Evolutionary conservation across 768 basidiomycete genomes (phyloP), one percentile per base, ranked within the genome.

Genomic region (Crepidotus variabilis): DNA sequence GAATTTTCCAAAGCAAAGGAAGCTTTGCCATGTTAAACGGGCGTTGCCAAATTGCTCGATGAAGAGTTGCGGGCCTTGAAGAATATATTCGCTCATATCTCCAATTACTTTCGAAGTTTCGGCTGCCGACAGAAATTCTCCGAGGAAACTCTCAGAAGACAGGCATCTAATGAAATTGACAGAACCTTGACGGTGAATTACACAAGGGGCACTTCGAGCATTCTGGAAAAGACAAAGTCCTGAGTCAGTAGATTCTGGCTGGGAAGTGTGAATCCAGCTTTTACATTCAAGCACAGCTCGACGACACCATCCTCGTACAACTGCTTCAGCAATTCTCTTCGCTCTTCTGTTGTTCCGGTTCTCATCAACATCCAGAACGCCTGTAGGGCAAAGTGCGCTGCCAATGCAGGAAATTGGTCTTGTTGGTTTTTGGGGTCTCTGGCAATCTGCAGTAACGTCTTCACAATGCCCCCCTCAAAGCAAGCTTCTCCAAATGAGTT

Each of bases 1-100:
- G 23, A 59, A 59, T 14, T 51, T 56, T 18, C 53, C 53, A 50
- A 60, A 60, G 39, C 55, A 49, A 49, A 55, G 53, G 14, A 22
- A 51, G n/a, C 59, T 69, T 61, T 71, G 72, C 62, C 69, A 65
- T 51, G 63, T 71, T 7, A 64, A 67, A 4, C 23, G 39, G 6
- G 61, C 62, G 36, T 63, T 50, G 5, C 51, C 47, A 18, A 70
- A 47, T 47, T 67, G 58, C 5, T 62, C 52, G 18, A 58, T 50
- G 54, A 55, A 64, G 8, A 60, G 50, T n/a, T 65, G 60, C 13
- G 67, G 67, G 2, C 69, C 67, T 10, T 56, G 47, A 7, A 70
- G 57, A 10, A 65, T 61, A 36, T 65, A 66, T 43, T 62, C 48
- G 47, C 68, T 69, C 61, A 67, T 59, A 8, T 50, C 57, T 9